Evolutionary conservation across 2,329 filamentous ascomycete genomes (phyloP).

Genomic region (Aspergillus tanneri): DNA sequence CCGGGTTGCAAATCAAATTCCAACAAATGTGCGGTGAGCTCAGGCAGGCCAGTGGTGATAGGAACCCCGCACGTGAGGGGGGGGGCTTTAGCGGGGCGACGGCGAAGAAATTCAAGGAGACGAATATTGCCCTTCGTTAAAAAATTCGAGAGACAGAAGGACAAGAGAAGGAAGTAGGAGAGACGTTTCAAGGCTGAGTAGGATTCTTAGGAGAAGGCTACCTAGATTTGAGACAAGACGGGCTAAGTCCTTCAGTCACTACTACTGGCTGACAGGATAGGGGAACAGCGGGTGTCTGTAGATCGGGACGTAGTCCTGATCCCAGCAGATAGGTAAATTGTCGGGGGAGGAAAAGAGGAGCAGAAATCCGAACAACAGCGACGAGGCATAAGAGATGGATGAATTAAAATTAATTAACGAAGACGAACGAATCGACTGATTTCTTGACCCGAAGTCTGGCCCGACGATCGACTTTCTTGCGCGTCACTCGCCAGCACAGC

Average conservation of each 20-base stretch:
- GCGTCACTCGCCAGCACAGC: background rate
- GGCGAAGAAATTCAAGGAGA: background rate
- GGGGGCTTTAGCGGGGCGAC: slow-evolving; percentile 14
- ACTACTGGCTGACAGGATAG: too few relatives aligned
- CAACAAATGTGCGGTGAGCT: slow-evolving; percentile 19
- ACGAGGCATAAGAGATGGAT: too few relatives aligned
- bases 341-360: too few relatives aligned
- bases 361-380: too few relatives aligned
- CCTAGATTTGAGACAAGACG: too few relatives aligned
- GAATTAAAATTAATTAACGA: too few relatives aligned
- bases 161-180: background rate
- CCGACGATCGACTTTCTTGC: background rate
- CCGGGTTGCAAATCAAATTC: slow-evolving; percentile 4
- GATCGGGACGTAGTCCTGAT: too few relatives aligned
- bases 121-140: background rate
- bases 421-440: too few relatives aligned
- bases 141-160: background rate
- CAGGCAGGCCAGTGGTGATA: slow-evolving; percentile 14
- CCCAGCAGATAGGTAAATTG: too few relatives aligned
- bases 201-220: background rate
- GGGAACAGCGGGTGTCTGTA: too few relatives aligned
- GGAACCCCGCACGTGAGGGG: slow-evolving; percentile 26
- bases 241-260: too few relatives aligned
- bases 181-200: background rate
- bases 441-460: too few relatives aligned